These are phyloP conservation scores for Xylariaceae sp. DNA, from an alignment of 2,329 filamentous ascomycete species.

Conservation along the genomic window DNA sequence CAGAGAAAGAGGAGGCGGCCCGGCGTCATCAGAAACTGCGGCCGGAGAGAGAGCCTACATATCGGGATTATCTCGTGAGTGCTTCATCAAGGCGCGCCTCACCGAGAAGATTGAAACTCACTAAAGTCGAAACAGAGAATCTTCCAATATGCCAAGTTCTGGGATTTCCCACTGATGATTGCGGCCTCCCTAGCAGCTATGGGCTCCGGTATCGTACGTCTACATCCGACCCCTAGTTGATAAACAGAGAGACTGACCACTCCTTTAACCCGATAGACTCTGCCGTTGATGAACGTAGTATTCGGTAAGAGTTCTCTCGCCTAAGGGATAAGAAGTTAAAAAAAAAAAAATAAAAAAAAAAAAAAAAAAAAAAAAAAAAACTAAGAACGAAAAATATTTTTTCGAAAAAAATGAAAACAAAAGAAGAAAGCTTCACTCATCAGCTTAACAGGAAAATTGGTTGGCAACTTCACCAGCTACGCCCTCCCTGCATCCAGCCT, in stretches of 20 bases:
- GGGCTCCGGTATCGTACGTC: slow-evolving; percentile 50
- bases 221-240: not conserved
- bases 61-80: slow-evolving; percentile 49
- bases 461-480: slow-evolving; percentile 52
- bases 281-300: slow-evolving; percentile 63
- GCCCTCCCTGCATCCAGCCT: slow-evolving; percentile 39
- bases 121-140: slow-evolving; percentile 45
- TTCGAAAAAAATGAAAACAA: too few relatives aligned
- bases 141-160: slow-evolving; percentile 57
- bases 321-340: too few relatives aligned
- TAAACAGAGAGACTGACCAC: slow-evolving; percentile 9
- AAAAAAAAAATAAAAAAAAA: too few relatives aligned
- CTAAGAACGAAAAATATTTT: too few relatives aligned
- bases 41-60: slow-evolving; percentile 48
- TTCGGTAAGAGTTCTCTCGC: slow-evolving; percentile 46
- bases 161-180: slow-evolving; percentile 54
- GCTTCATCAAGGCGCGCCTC: not conserved
- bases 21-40: slow-evolving; percentile 40
- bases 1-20: slow-evolving; percentile 35
- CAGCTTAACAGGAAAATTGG: slow-evolving; percentile 42
- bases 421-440: slow-evolving; percentile 15
- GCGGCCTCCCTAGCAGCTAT: slow-evolving; percentile 52
- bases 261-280: slow-evolving; percentile 40
- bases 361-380: too few relatives aligned
- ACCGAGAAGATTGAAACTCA: not conserved